These are phyloP conservation scores for Suillus subluteus DNA, from an alignment of 768 basidiomycete genomes.

Conservation along the genomic window DNA sequence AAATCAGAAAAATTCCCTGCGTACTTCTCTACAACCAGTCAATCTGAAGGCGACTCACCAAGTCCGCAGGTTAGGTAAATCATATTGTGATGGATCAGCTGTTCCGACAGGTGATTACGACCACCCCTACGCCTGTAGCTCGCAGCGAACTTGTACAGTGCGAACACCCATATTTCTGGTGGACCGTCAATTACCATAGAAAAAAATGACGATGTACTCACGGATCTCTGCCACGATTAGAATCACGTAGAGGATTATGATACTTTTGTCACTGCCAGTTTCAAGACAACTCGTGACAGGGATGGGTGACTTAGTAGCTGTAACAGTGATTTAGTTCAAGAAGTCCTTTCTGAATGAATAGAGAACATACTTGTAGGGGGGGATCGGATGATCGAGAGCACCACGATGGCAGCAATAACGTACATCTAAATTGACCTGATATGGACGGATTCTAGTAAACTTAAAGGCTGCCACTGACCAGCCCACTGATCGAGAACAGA, in stretches of 20 bases:
- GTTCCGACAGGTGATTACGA: slow-evolving; percentile 1
- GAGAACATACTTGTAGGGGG: neutral
- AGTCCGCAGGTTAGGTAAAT: slow-evolving; percentile 6
- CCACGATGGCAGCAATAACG: neutral
- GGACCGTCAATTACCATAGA: neutral
- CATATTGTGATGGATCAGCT: neutral
- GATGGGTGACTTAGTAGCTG: slow-evolving; percentile 1
- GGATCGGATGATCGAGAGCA: neutral
- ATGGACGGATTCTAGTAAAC: neutral
- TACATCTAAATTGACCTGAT: neutral
- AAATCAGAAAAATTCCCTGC: neutral
- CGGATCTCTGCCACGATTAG: neutral
- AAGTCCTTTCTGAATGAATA: neutral
- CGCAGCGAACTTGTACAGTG: neutral
- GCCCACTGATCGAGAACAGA: neutral
- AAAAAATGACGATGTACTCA: neutral
- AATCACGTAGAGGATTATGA: slow-evolving; percentile 5
- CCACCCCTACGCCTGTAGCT: neutral
- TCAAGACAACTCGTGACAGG: slow-evolving; percentile 8
- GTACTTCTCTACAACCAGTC: too few species aligned
- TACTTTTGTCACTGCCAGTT: neutral
- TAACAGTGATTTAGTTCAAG: neutral
- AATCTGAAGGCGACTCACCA: neutral
- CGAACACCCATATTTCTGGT: slow-evolving; percentile 4
- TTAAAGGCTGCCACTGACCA: neutral